Conservation (phyloP, 257 asterid genomes). For the Verbena officinalis region DNA sequence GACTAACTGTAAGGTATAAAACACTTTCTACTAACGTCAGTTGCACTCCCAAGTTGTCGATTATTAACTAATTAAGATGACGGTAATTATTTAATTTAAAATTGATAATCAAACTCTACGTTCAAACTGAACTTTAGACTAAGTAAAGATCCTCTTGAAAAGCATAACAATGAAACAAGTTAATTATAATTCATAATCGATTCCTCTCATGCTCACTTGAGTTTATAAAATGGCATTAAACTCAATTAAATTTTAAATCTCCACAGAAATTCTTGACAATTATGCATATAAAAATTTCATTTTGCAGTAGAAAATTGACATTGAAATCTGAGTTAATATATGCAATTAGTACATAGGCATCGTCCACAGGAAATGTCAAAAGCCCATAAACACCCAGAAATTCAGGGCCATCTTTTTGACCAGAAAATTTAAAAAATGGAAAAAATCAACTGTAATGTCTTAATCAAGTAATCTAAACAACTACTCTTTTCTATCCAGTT, state of each 20-base stretch:
- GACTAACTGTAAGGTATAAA: too few species aligned
- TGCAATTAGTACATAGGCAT: slow-evolving; percentile 9
- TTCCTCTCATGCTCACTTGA: too few species aligned
- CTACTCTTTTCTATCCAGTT: not conserved
- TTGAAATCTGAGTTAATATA: not conserved
- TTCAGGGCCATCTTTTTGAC: slow-evolving; percentile 35
- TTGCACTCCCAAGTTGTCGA: not conserved
- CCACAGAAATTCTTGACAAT: too few species aligned
- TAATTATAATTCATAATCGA: too few species aligned
- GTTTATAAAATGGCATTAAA: too few species aligned
- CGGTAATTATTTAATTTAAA: not conserved
- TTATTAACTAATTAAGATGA: not conserved
- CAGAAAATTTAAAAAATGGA: not conserved
- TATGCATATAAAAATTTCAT: too few species aligned
- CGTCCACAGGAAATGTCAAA: slow-evolving; percentile 22
- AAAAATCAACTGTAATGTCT: not conserved
- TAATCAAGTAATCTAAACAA: slow-evolving; percentile 1
- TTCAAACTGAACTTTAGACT: not conserved
- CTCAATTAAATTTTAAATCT: too few species aligned
- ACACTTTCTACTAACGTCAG: too few species aligned
- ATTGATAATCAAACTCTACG: not conserved
- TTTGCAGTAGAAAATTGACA: too few species aligned
- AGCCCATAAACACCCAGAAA: slow-evolving; percentile 10
- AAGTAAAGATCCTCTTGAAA: too few species aligned
- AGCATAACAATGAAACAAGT: too few species aligned